Percentiles rank a stretch among this genome's conserved stretches.
Conservation (phyloP, 2,329 filamentous ascomycete species). For the Incumbomyces delicatus region DNA sequence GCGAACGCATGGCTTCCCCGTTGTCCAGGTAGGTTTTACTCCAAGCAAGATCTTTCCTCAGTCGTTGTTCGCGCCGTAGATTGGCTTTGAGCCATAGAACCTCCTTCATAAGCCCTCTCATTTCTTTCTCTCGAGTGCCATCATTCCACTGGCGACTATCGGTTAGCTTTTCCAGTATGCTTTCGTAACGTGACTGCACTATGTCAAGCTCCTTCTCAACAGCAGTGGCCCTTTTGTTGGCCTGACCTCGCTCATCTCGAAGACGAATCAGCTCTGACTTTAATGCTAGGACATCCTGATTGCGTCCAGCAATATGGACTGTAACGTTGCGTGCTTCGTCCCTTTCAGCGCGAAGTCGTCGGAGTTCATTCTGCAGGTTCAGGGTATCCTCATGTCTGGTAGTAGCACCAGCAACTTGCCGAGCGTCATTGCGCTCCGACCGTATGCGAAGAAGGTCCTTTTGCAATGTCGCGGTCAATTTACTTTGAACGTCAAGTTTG, state of each 20-base stretch:
- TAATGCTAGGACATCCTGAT: slow-evolving; percentile 50
- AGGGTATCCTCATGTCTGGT: slow-evolving; percentile 32
- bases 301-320: slow-evolving; percentile 60
- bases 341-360: slow-evolving; percentile 37
- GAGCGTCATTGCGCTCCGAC: slow-evolving; percentile 3
- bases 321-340: slow-evolving; percentile 47
- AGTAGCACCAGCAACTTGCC: slow-evolving; percentile 38
- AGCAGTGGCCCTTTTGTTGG: slow-evolving; percentile 31
- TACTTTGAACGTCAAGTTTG: slow-evolving; percentile 59
- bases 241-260: slow-evolving; percentile 36
- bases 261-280: slow-evolving; percentile 55
- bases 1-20: slow-evolving; percentile 51
- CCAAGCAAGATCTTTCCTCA: slow-evolving; percentile 71
- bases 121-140: slow-evolving; percentile 50
- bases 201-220: slow-evolving; percentile 34
- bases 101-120: slow-evolving; percentile 76
- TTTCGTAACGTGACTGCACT: slow-evolving; percentile 53
- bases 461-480: slow-evolving; percentile 45
- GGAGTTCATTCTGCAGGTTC: slow-evolving; percentile 54
- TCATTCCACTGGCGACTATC: slow-evolving; percentile 30
- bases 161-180: slow-evolving; percentile 42
- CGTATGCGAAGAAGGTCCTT: slow-evolving; percentile 2
- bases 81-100: slow-evolving; percentile 82
- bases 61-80: slow-evolving; percentile 67
- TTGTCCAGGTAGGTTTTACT: slow-evolving; percentile 82